These are phyloP conservation scores for Dothideomycetes sp. DNA, from an alignment of 2,329 filamentous ascomycete species.

Conservation along the genomic window DNA sequence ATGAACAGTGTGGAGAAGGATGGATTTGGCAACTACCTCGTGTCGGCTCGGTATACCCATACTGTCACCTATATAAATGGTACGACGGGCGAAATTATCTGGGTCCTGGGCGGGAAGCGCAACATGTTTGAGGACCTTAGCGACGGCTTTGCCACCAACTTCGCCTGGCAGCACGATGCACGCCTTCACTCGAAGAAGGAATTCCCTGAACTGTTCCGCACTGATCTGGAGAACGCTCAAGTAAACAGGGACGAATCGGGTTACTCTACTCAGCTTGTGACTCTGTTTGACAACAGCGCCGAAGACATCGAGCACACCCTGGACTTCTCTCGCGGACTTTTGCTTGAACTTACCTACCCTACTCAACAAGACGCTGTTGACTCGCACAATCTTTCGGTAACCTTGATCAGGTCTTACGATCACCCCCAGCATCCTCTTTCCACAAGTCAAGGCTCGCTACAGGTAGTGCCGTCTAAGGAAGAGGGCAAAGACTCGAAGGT, in stretches of 20 bases:
- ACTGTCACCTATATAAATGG: constrained; percentile 41
- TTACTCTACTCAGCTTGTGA: constrained; percentile 17
- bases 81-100: constrained; percentile 40
- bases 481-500: constrained; percentile 15
- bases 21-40: constrained; percentile 42
- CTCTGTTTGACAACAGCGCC: constrained; percentile 41
- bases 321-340: constrained; percentile 23
- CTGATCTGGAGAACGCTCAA: not conserved
- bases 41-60: constrained; percentile 44
- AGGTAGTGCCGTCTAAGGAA: constrained; percentile 15
- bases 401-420: constrained; percentile 22
- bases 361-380: not conserved
- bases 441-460: constrained; percentile 21
- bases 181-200: constrained; percentile 35
- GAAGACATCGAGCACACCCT: constrained; percentile 26
- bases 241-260: constrained; percentile 11
- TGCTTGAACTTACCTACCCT: constrained; percentile 27
- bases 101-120: constrained; percentile 36
- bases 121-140: constrained; percentile 24
- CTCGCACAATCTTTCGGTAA: constrained; percentile 19
- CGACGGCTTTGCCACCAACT: constrained; percentile 22
- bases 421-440: constrained; percentile 21
- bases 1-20: constrained; percentile 49
- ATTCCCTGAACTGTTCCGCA: constrained; percentile 28
- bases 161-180: constrained; percentile 45